Percentiles rank a stretch among this genome's conserved stretches.
Evolutionary conservation across 495 filamentous ascomycete species (phyloP).

Genomic region (Aspergillus asperescens): DNA sequence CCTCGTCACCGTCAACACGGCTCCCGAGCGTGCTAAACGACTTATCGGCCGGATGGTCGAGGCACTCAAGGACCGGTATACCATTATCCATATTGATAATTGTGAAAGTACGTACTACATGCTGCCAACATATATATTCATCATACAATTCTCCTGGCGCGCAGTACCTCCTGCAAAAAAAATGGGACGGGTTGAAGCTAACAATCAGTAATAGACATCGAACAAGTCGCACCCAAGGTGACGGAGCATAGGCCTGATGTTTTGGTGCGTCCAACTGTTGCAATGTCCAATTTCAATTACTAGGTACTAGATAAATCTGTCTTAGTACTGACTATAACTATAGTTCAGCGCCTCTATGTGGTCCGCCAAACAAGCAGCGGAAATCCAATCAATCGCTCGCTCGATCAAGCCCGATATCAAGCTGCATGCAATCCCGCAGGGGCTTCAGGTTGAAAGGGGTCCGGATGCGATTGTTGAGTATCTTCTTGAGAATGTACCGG

Average conservation of each 20-base stretch:
- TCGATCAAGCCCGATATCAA: conserved; percentile 48
- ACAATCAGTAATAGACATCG: conserved; percentile 35
- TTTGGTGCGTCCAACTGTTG: conserved; percentile 32
- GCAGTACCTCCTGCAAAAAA: no score
- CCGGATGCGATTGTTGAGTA: conserved; percentile 63
- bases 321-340: neutral
- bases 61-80: conserved; percentile 54
- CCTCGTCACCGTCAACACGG: conserved; percentile 65
- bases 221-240: conserved; percentile 48
- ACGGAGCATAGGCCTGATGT: conserved; percentile 47
- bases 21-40: conserved; percentile 57
- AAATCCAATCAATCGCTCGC: conserved; percentile 52
- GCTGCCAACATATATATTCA: neutral
- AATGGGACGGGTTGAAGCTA: neutral
- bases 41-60: conserved; percentile 57
- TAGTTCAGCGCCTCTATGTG: conserved; percentile 68
- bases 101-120: conserved; percentile 46
- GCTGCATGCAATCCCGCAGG: conserved; percentile 57
- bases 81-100: conserved; percentile 55
- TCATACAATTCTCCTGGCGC: no score
- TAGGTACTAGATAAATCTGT: no score
- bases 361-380: conserved; percentile 51
- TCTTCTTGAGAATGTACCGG: conserved; percentile 53
- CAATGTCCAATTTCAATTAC: conserved; percentile 11
- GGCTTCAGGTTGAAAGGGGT: conserved; percentile 58